A percentile compares a stretch with the other conserved stretches of the same genome.
These are phyloP conservation scores for Globisporangium cystogenes DNA, from an alignment of 352 stramenopile genomes.

Conservation along the genomic window DNA sequence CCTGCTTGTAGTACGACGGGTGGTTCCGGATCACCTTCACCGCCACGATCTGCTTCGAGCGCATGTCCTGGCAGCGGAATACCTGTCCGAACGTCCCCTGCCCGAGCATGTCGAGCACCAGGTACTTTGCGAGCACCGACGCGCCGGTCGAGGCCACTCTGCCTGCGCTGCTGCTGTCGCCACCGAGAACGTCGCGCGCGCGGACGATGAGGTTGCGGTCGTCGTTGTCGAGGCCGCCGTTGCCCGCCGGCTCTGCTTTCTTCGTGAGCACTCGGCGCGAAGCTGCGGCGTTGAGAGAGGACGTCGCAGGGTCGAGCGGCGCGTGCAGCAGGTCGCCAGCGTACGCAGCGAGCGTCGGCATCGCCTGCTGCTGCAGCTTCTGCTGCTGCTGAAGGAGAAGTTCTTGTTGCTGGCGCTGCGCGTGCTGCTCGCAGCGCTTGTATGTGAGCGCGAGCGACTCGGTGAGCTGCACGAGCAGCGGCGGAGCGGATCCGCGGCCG, in stretches of 20 bases:
- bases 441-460: conserved; percentile 24
- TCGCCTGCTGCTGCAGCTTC: background rate
- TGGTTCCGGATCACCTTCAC: conserved; percentile 98
- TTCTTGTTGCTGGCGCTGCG: background rate
- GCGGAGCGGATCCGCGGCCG: background rate
- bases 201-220: conserved; percentile 48
- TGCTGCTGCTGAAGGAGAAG: background rate
- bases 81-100: conserved; percentile 77
- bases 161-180: background rate
- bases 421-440: conserved; percentile 12
- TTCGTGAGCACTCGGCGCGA: conserved; percentile 32
- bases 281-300: background rate
- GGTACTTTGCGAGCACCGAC: conserved; percentile 36
- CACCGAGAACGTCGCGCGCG: conserved; percentile 29
- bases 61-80: conserved; percentile 32
- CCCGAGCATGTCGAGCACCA: conserved; percentile 91
- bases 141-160: conserved; percentile 5
- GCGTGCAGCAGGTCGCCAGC: background rate
- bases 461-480: conserved; percentile 19
- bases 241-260: conserved; percentile 26
- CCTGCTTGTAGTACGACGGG: conserved; percentile 90
- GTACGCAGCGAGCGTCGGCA: no score
- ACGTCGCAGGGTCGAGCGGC: background rate
- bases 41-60: conserved; percentile 78
- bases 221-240: conserved; percentile 39